Evolutionary conservation across 2,329 filamentous ascomycete species (phyloP), one percentile per base, ranked within the genome.

Genomic region (Penicillium sp.): DNA sequence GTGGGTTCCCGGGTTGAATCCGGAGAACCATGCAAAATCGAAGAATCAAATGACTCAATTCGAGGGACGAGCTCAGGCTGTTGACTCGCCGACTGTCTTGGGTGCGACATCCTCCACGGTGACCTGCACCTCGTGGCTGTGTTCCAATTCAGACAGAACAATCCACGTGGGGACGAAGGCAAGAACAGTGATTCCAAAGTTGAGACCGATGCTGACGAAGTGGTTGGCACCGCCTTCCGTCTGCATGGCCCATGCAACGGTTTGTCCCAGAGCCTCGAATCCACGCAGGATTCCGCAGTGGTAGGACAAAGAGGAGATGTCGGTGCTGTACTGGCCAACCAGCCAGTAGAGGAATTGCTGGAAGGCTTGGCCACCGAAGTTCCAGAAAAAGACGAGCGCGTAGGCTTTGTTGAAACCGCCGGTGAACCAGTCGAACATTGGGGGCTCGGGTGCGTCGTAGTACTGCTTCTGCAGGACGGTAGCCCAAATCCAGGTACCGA

Each of bases 281-380:
- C 64, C 64, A 34, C 64, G 56, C 10, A 66, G 58, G 25, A 66
- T 66, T 53, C 64, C 64, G 29, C 61, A 64, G 57, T 66, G 64
- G 47, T 66, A 66, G 23, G 64, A 66, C 19, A 66, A 50, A 0
- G 64, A 64, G 2, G 64, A 66, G 34, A 66, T 55, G 19, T 66
- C 64, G 11, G 64, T 66, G 49, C 59, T 66, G 51, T 66, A 66
- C 43, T 66, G 64, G 13, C 64, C 64, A 31, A 66, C 54, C n/a
- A 66, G 48, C 64, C 64, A 66, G 63, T 66, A 66, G 36, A 66
- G 63, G 54, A 63, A 66, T 53, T 66, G 64, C 39, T 66, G 64
- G 50, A 66, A 66, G 13, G 63, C 64, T 38, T 65, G 64, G 33
- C 64, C 64, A 41, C 61, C 56, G 16, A 66, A 66, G 4, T 55